phyloP scores from a whole-genome alignment of 345 rosid genomes.

The Eucalyptus regnans region DNA sequence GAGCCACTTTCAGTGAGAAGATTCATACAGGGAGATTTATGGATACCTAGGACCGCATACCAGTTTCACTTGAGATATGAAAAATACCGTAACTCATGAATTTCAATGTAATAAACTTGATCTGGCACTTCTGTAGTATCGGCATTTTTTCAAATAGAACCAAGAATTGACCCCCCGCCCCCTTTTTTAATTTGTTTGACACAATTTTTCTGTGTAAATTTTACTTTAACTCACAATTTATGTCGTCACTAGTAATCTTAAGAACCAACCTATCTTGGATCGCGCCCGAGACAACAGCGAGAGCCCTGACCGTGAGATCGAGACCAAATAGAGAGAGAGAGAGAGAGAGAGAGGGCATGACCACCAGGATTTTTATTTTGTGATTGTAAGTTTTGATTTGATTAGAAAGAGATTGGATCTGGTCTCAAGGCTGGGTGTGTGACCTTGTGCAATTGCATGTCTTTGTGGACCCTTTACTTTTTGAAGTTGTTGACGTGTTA shows the following conservation, averaged over 20 bases:
- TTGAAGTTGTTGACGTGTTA: background rate
- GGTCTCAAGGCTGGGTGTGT: background rate
- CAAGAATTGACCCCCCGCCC: background rate
- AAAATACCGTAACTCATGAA: too few relatives aligned
- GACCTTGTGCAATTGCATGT: background rate
- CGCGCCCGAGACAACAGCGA: rapidly evolving
- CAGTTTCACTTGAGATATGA: too few relatives aligned
- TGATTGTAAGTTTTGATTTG: background rate
- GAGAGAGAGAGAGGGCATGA: background rate
- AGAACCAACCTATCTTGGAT: background rate
- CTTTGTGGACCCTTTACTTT: background rate
- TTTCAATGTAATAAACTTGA: background rate
- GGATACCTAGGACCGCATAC: rapidly evolving
- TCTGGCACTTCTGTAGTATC: background rate
- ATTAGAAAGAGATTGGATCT: background rate
- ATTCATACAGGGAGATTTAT: too few relatives aligned
- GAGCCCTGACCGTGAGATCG: rapidly evolving
- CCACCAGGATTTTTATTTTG: background rate
- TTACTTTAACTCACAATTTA: background rate
- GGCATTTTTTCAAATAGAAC: background rate
- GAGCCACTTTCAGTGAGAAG: too few relatives aligned
- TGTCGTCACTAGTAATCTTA: background rate
- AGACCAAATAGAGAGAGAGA: background rate
- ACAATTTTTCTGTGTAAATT: background rate
- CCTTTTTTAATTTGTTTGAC: too few relatives aligned